phyloP scores from a whole-genome alignment of 2,329 filamentous ascomycete genomes.

The Fusarium pseudocircinatum region DNA sequence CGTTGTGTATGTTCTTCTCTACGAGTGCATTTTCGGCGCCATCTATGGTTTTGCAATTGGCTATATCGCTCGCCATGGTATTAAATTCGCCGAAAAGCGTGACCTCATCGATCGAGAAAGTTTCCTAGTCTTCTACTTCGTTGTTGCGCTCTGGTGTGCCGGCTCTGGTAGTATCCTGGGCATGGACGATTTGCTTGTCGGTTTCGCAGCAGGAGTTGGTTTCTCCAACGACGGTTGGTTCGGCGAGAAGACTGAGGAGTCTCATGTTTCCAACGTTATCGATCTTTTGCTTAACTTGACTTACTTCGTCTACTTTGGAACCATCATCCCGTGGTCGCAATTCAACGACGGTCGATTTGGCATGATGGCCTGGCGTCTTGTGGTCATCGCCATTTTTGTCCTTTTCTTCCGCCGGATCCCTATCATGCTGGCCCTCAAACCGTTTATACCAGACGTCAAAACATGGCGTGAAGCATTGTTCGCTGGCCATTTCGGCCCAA shows the following conservation, averaged over 20 bases:
- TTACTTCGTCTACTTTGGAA: constrained; percentile 97
- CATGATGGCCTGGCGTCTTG: constrained; percentile 85
- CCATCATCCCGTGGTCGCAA: constrained; percentile 95
- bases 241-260: constrained; percentile 96
- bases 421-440: constrained; percentile 91
- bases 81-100: constrained; percentile 84
- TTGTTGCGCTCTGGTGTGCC: constrained; percentile 93
- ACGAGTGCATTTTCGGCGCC: constrained; percentile 94
- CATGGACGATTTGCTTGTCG: constrained; percentile 91
- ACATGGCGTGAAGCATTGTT: constrained; percentile 98
- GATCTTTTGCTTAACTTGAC: constrained; percentile 95
- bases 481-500: constrained; percentile 96
- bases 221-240: constrained; percentile 99
- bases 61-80: constrained; percentile 89
- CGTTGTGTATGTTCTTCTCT: constrained; percentile 88
- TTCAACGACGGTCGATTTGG: constrained; percentile 82
- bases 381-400: constrained; percentile 93
- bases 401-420: constrained; percentile 96
- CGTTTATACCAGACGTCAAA: constrained; percentile 94
- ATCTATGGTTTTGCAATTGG: constrained; percentile 88
- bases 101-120: constrained; percentile 95
- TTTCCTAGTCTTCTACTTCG: constrained; percentile 98
- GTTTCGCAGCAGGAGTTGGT: constrained; percentile 95
- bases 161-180: constrained; percentile 92
- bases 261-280: constrained; percentile 99